Base-by-base conservation (phyloP, 257 asterid species). In the Ophiorrhiza pumila region DNA sequence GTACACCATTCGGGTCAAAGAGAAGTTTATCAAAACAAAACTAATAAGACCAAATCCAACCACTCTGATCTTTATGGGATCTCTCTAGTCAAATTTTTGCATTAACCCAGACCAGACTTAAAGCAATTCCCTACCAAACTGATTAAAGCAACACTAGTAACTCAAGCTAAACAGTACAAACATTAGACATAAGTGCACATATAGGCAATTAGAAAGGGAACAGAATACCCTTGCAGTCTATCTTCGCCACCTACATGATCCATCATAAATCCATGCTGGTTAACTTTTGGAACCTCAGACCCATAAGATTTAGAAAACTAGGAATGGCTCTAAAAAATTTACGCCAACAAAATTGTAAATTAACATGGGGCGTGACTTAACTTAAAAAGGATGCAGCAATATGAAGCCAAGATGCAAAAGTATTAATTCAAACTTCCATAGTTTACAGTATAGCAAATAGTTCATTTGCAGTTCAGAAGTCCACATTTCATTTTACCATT, bases 291-390 rank as follows among this genome's bases (percentile, higher is more conserved):
- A 39, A 55, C 10, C 11, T 27, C 52, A 35, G 5, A 25, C 50
- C 45, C 57, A 69, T 7, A n/a, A 27, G 18, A 17, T 45, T 47
- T 47, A 11, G 29, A 31, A 11, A 60, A 64, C 31, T 49, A 7
- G 61, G 18, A 61, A 72, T 52, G 23, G 58, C 69, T 59, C 47
- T n/a, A 62, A 27, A 46, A 13, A 73, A n/a, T 22, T 32, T 49
- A 31, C 35, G 25, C 13, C 18, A 22, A 6, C 63, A 47, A 39
- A 0, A 47, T 2, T 62, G 47, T 14, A 23, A 12, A 31, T 37
- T 14, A 39, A 49, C 39, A 39, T 20, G 13, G n/a, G 14, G 15
- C n/a, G n/a, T n/a, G n/a, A n/a, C n/a, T n/a, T n/a, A n/a, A n/a
- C n/a, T n/a, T n/a, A n/a, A n/a, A n/a, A n/a, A n/a, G 18, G 31